Evolutionary conservation across 768 basidiomycete genomes (phyloP), one percentile per base, ranked within the genome.

Genomic region (Boletus rubescentipes): DNA sequence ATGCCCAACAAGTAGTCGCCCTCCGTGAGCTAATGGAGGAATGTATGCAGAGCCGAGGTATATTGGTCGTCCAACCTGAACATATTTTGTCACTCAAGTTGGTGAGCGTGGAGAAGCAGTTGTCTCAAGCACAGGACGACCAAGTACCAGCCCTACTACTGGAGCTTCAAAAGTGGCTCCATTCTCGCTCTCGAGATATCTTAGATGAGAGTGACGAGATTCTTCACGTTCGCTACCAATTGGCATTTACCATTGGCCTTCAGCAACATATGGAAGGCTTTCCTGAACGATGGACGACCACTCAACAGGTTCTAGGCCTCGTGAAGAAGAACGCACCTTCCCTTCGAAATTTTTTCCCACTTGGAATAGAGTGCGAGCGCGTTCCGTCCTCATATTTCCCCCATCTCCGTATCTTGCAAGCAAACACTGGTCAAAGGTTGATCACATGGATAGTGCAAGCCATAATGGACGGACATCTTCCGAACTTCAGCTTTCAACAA

Each of bases 11-110:
- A 43, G 56, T 69, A 4, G n/a, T 43, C 2, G 46, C 41, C 10
- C 67, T 81, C 10, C 60, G 54, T 9, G 20, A 45, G 7, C 35
- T 82, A 5, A 71, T 75, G 55, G 54, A 65, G 21, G 68, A 72
- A 42, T 84, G 82, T 48, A 67, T 66, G 55, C 48, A 48, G 2
- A 61, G 62, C 21, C 62, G 70, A 9, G 82, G 82, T 0, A 59
- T 84, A n/a, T 61, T 82, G 12, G 67, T 84, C 0, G 53, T 69
- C 11, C 82, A 83, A 39, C 82, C 82, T 0, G 81, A 83, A 38
- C 79, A 84, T 23, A 64, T 80, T 8, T 68, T 83, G 4, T 83
- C 82, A 0, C 77, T 78, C 53, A 72, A 73, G 53, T 67, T 83
- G n/a, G 74, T 78, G 71, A 71, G 69, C 2, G 63, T 81, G 26